phyloP scores from a whole-genome alignment of 1,139 yeast species.

The Geotrichum citri-aurantii region DNA sequence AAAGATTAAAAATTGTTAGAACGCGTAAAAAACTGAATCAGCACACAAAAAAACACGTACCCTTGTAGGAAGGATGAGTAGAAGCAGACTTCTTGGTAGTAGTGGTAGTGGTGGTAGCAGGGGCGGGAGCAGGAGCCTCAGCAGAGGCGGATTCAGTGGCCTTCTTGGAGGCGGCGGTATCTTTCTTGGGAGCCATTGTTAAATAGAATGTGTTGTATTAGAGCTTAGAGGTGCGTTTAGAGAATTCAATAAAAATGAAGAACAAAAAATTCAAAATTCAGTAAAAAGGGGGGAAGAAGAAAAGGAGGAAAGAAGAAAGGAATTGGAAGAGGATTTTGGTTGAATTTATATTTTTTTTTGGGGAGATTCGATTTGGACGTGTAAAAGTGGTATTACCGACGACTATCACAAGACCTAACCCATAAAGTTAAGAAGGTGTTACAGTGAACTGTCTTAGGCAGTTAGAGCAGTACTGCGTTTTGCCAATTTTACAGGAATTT shows the following conservation, averaged over 20 bases:
- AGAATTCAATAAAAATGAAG: neutral
- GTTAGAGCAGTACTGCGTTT: neutral
- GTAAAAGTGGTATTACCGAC: neutral
- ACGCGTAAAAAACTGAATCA: neutral
- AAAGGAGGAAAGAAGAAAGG: slow-evolving; percentile 9
- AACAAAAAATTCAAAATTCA: slow-evolving; percentile 7
- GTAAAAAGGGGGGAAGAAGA: slow-evolving; percentile 8
- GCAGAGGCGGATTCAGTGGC: slow-evolving; percentile 17
- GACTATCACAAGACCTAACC: slow-evolving; percentile 17
- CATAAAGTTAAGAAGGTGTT: neutral
- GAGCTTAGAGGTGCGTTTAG: neutral
- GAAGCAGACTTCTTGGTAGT: slow-evolving; percentile 29
- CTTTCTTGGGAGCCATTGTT: slow-evolving; percentile 1
- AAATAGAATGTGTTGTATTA: neutral
- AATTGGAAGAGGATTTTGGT: slow-evolving; percentile 7
- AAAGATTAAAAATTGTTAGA: neutral
- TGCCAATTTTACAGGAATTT: too few relatives aligned
- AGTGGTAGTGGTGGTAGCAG: slow-evolving; percentile 28
- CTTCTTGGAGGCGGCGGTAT: neutral
- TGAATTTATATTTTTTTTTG: slow-evolving; percentile 1
- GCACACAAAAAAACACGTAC: slow-evolving; percentile 25
- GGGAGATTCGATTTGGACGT: neutral
- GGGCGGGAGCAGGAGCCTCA: slow-evolving; percentile 26
- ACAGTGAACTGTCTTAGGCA: neutral
- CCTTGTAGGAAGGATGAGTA: slow-evolving; percentile 42